Evolutionary conservation across 371 early-diverging fungal species (phyloP), one percentile per base, ranked within the genome.

Genomic region (Entomophthora muscae): DNA sequence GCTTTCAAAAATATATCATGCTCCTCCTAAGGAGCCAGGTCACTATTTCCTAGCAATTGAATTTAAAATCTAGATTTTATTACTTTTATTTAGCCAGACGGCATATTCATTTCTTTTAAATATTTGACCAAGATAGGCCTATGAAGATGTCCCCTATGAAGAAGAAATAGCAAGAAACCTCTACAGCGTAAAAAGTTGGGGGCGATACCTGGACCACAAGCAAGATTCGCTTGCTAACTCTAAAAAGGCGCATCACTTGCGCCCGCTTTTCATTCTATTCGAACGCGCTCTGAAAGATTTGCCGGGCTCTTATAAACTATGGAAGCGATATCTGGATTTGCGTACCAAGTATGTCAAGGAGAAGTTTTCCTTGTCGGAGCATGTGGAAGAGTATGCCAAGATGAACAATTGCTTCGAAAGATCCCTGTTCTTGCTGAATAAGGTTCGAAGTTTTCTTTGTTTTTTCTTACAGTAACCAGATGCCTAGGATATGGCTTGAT

Each of bases 301-400:
- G 1, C 98, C 98, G 0, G 90, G 94, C 1, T 89, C 90, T 3
- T 97, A 94, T 75, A 95, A 93, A 71, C 77, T 98, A 17, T 98
- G 97, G 97, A 91, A 89, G 68, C 70, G 73, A 32, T 94, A 95
- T 67, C 71, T 95, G n/a, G 86, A 86, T 68, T 70, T 83, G 52
- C 82, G 92, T 54, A 71, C 75, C 31, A 71, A 76, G 29, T 75
- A 72, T 51, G 65, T 89, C 3, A 57, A 72, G 17, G 70, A 73
- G 28, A 70, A 76, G 22, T 58, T 71, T 51, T 70, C 85, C 67
- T 72, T 83, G 23, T 69, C 77, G 7, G 65, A 67, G 57, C 71
- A 73, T 58, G 68, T 73, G 62, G 74, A 72, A 2, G 86, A 82
- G 57, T 89, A 83, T 73, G 72, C 75, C 24, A 72, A 73, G 23